Evolutionary conservation across 2,329 filamentous ascomycete species (phyloP).

Genomic region (Xylogone sp.): DNA sequence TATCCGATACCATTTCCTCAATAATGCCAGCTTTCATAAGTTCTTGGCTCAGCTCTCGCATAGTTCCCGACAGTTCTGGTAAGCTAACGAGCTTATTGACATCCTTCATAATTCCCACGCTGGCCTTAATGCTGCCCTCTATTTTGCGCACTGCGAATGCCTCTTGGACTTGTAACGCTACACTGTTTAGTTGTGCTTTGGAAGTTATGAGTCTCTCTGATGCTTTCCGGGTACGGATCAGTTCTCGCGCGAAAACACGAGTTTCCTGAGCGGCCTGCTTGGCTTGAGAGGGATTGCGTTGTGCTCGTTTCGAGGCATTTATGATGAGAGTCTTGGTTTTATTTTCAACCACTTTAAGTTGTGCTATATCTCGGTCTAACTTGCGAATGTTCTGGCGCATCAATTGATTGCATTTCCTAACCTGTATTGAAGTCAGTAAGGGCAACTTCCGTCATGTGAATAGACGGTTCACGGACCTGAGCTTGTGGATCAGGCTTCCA

Average conservation of each 20-base stretch:
- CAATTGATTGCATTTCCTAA: constrained; percentile 90
- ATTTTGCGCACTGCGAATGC: constrained; percentile 95
- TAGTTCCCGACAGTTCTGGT: constrained; percentile 83
- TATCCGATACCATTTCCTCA: constrained; percentile 93
- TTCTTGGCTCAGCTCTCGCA: constrained; percentile 83
- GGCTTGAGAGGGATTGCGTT: constrained; percentile 73
- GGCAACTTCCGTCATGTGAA: neutral
- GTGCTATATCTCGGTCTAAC: constrained; percentile 85
- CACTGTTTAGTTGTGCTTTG: constrained; percentile 87
- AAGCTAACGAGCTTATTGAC: constrained; percentile 82
- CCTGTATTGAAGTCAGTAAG: constrained; percentile 45
- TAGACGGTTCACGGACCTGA: constrained; percentile 58
- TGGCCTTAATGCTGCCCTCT: constrained; percentile 82
- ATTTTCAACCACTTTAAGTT: constrained; percentile 72
- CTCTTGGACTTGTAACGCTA: constrained; percentile 97
- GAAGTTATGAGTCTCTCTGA: constrained; percentile 72
- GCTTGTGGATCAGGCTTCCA: constrained; percentile 89
- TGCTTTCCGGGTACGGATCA: constrained; percentile 78
- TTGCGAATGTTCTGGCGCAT: constrained; percentile 89
- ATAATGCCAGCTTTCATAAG: constrained; percentile 94
- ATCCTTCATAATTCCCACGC: constrained; percentile 94
- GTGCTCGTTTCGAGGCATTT: constrained; percentile 74
- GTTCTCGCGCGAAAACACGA: constrained; percentile 82
- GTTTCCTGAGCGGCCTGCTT: constrained; percentile 79
- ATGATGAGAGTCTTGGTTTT: constrained; percentile 86